A percentile compares a stretch with the other conserved stretches of the same genome.
Conservation (phyloP, 2,329 filamentous ascomycete genomes). For the Talaromyces funiculosus region DNA sequence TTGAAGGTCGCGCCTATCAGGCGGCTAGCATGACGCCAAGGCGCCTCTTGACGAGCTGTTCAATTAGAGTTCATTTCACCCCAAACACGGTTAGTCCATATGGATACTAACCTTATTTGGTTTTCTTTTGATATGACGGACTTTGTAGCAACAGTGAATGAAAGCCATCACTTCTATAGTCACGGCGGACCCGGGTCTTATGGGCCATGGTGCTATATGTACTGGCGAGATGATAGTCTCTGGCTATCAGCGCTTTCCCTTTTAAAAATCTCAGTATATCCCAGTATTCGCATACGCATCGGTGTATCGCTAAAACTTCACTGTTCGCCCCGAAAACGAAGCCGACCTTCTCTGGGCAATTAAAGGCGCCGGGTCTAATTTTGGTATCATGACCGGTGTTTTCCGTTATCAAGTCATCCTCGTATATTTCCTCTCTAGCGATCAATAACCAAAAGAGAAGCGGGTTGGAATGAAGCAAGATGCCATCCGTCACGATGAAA, state of each 20-base stretch:
- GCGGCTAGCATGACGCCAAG: background rate
- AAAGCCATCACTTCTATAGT: background rate
- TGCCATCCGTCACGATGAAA: slow-evolving; percentile 36
- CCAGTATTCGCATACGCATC: too few species aligned
- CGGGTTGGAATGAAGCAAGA: slow-evolving; percentile 48
- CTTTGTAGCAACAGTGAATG: background rate
- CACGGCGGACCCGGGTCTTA: too few species aligned
- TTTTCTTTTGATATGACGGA: background rate
- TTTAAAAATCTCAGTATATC: background rate
- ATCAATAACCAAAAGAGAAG: slow-evolving; percentile 27
- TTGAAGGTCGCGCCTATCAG: background rate
- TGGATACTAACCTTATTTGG: background rate
- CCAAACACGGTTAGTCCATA: background rate
- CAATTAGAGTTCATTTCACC: background rate
- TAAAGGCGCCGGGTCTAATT: slow-evolving; percentile 42
- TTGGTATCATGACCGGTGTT: slow-evolving; percentile 36
- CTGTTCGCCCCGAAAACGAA: slow-evolving; percentile 44
- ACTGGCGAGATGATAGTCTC: background rate
- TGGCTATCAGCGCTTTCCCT: background rate
- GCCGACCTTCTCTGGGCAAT: slow-evolving; percentile 53
- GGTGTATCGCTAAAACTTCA: too few species aligned
- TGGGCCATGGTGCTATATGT: background rate
- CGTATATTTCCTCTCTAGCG: slow-evolving; percentile 43
- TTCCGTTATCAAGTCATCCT: slow-evolving; percentile 44
- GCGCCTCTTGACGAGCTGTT: background rate